Conservation (phyloP, 768 basidiomycete species). For the Russula virescens region DNA sequence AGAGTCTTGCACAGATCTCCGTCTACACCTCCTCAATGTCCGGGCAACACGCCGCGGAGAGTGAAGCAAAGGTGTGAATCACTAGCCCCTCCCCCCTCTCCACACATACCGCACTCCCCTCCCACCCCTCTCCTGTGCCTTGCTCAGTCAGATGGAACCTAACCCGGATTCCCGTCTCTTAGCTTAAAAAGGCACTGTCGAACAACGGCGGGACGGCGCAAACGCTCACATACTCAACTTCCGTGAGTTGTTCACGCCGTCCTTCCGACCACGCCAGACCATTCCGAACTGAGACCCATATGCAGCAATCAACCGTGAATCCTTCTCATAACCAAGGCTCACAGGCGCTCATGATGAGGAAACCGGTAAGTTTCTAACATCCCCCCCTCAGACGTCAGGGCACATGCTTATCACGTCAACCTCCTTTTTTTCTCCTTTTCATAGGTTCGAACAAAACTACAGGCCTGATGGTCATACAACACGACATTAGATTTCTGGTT, state of each 20-base stretch:
- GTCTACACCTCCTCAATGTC: constrained; percentile 63
- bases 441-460: constrained; percentile 27
- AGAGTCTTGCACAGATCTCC: constrained; percentile 57
- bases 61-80: constrained; percentile 62
- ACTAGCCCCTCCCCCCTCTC: no score
- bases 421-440: not conserved
- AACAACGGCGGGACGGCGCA: constrained; percentile 34
- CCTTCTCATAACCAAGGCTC: constrained; percentile 24
- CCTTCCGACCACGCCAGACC: constrained; percentile 2
- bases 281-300: not conserved
- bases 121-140: not conserved
- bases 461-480: constrained; percentile 13
- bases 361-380: constrained; percentile 25
- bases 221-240: constrained; percentile 26
- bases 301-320: constrained; percentile 26
- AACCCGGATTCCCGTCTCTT: constrained; percentile 21
- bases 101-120: not conserved
- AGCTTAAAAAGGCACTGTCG: constrained; percentile 62
- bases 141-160: not conserved
- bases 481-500: constrained; percentile 17
- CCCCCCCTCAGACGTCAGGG: not conserved
- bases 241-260: constrained; percentile 17
- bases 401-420: not conserved
- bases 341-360: constrained; percentile 34
- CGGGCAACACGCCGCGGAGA: constrained; percentile 59